Percentiles rank a stretch among this genome's conserved stretches.
Conservation (phyloP, 2,329 filamentous ascomycete genomes). For the Pestalotiopsis sp. region DNA sequence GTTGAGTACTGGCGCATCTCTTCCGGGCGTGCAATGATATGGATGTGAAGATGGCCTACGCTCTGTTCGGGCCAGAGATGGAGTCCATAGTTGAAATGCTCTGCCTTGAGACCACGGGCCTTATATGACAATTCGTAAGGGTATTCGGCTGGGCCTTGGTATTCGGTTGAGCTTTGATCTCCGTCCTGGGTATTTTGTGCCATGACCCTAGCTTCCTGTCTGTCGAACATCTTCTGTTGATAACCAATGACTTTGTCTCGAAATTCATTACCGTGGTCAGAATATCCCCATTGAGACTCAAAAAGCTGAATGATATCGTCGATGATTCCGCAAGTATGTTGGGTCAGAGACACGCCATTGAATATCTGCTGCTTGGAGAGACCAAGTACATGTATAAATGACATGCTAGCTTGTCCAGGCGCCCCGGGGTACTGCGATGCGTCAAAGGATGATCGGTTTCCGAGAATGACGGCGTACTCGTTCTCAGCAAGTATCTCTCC, state of each 20-base stretch:
- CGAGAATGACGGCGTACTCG: slow-evolving; percentile 17
- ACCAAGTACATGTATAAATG: slow-evolving; percentile 24
- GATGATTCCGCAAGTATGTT: slow-evolving; percentile 16
- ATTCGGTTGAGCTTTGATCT: not conserved
- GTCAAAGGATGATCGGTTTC: slow-evolving; percentile 24
- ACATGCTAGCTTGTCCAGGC: slow-evolving; percentile 22
- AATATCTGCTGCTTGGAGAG: slow-evolving; percentile 22
- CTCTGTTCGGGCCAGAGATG: slow-evolving; percentile 25
- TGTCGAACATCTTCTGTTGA: slow-evolving; percentile 13
- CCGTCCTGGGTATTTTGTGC: not conserved
- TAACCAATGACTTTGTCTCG: slow-evolving; percentile 15
- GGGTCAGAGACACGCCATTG: slow-evolving; percentile 24
- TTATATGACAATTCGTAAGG: no score
- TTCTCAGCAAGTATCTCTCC: slow-evolving; percentile 7
- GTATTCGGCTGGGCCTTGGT: not conserved
- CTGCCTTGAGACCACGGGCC: no score
- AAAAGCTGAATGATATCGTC: slow-evolving; percentile 23
- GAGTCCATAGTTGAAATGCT: slow-evolving; percentile 25
- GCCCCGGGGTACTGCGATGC: slow-evolving; percentile 18
- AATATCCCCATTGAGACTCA: slow-evolving; percentile 9
- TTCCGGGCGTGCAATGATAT: slow-evolving; percentile 20
- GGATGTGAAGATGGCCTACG: slow-evolving; percentile 24
- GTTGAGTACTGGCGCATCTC: slow-evolving; percentile 21
- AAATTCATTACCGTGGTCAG: not conserved
- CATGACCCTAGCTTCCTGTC: not conserved